Evolutionary conservation across 2,329 filamentous ascomycete species (phyloP).

Genomic region (Fusarium multiceps): DNA sequence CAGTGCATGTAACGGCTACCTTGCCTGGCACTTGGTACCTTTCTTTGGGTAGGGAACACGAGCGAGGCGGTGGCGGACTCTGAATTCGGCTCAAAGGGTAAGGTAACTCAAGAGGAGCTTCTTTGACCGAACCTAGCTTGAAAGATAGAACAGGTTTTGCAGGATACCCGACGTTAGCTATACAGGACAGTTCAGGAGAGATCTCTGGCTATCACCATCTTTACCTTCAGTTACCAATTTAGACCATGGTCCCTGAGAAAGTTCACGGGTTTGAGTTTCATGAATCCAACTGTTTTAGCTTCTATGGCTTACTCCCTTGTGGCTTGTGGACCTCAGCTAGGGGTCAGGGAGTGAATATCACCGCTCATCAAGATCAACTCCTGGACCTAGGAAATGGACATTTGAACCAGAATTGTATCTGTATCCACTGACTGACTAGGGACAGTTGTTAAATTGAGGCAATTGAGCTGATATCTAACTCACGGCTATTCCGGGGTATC

Average conservation of each 20-base stretch:
- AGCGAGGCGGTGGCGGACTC: conserved; percentile 45
- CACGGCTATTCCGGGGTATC: conserved; percentile 3
- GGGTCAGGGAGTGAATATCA: conserved; percentile 33
- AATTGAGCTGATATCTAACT: background rate
- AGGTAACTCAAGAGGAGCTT: conserved; percentile 23
- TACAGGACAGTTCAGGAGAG: background rate
- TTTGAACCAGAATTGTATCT: conserved; percentile 9
- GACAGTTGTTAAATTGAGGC: background rate
- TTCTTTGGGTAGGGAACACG: conserved; percentile 24
- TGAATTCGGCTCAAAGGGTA: conserved; percentile 44
- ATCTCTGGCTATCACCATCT: background rate
- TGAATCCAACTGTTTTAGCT: conserved; percentile 41
- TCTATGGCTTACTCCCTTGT: conserved; percentile 39
- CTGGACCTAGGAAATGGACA: conserved; percentile 29
- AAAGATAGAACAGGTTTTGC: background rate
- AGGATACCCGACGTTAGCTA: background rate
- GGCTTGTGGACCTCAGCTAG: conserved; percentile 33
- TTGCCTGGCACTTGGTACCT: background rate
- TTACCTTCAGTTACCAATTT: background rate
- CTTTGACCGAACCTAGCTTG: conserved; percentile 12
- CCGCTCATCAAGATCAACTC: conserved; percentile 24
- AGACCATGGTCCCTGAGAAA: background rate
- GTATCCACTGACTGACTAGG: conserved; percentile 19
- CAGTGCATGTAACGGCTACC: conserved; percentile 8
- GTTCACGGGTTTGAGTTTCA: conserved; percentile 28